Percentiles rank a stretch among this genome's conserved stretches.
Conservation (phyloP, 208 protist genomes). For the Trichomonas gallinae region DNA sequence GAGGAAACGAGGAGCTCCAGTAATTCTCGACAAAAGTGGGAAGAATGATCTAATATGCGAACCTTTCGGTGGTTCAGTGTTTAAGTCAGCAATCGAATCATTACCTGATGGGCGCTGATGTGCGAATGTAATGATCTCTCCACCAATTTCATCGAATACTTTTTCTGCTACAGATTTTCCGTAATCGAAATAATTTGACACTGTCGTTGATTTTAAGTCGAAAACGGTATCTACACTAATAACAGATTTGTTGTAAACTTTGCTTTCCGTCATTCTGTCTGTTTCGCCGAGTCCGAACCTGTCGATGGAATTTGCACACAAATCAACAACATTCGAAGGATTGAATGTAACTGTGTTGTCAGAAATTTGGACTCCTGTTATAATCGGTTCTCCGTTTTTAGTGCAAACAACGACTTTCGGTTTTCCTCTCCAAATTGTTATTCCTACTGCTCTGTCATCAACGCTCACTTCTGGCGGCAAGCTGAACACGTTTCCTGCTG, state of each 20-base stretch:
- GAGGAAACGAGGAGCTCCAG: background rate
- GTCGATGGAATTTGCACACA: background rate
- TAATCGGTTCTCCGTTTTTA: background rate
- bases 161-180: background rate
- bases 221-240: background rate
- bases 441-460: background rate
- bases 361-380: background rate
- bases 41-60: background rate
- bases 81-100: background rate
- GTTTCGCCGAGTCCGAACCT: background rate
- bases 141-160: background rate
- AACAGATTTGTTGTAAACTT: background rate
- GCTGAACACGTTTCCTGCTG: background rate
- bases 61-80: background rate
- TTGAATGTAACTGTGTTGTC: background rate
- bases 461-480: background rate
- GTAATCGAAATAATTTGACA: background rate
- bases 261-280: background rate
- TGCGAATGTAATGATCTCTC: background rate
- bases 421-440: background rate
- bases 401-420: background rate
- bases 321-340: background rate
- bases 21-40: background rate
- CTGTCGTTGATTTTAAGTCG: background rate
- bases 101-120: background rate